These are phyloP conservation scores for Fusarium sublunatum DNA, from an alignment of 2,329 filamentous ascomycete species.

Conservation along the genomic window DNA sequence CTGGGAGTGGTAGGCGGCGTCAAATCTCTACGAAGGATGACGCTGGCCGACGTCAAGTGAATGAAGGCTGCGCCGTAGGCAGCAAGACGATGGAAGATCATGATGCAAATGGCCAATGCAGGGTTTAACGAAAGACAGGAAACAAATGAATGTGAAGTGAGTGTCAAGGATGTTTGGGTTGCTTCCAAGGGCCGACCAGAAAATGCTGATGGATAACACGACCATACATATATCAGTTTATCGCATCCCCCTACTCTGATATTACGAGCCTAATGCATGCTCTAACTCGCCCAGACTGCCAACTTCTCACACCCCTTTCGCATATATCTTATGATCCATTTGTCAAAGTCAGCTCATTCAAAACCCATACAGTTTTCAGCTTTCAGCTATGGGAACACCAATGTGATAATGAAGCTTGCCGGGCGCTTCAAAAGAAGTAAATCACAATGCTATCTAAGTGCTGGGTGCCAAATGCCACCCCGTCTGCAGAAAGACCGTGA, in stretches of 20 bases:
- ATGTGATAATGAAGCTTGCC: constrained; percentile 33
- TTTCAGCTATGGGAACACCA: constrained; percentile 15
- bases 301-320: constrained; percentile 2
- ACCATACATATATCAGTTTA: constrained; percentile 39
- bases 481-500: not conserved
- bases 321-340: constrained; percentile 20
- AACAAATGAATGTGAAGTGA: constrained; percentile 16
- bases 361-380: constrained; percentile 26
- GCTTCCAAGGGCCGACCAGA: too few relatives aligned
- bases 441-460: constrained; percentile 3
- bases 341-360: constrained; percentile 24
- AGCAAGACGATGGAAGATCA: constrained; percentile 29
- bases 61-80: constrained; percentile 38
- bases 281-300: constrained; percentile 6
- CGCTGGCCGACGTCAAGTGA: constrained; percentile 36
- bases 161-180: constrained; percentile 11
- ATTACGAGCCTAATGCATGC: constrained; percentile 10
- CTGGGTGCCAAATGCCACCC: constrained; percentile 10
- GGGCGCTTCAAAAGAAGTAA: constrained; percentile 26
- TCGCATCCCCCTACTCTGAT: not conserved
- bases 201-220: constrained; percentile 8
- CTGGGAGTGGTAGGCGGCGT: constrained; percentile 32
- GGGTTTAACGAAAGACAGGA: constrained; percentile 19
- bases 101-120: constrained; percentile 3
- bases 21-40: constrained; percentile 39